Evolutionary conservation across 495 filamentous ascomycete species (phyloP).

Genomic region (Alectoria sarmentosa): DNA sequence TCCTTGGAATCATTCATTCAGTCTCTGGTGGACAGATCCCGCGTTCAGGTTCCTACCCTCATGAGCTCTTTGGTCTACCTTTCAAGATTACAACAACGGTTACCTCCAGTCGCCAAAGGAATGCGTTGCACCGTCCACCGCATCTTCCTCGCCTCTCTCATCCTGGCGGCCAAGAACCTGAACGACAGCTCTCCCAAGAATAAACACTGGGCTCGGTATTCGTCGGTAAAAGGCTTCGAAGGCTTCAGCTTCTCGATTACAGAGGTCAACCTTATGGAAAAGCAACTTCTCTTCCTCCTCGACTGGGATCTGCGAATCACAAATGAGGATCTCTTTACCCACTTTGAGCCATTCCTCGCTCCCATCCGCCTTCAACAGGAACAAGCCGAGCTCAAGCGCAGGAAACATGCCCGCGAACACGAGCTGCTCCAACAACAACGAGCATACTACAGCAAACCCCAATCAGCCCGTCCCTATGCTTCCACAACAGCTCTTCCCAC

Average conservation of each 20-base stretch:
- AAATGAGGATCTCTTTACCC: conserved; percentile 74
- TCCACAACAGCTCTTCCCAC: conserved; percentile 21
- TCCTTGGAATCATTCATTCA: conserved; percentile 86
- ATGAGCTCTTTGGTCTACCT: conserved; percentile 97
- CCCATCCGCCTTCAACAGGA: conserved; percentile 59
- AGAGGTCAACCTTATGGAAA: conserved; percentile 98
- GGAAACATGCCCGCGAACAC: conserved; percentile 25
- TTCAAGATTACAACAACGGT: conserved; percentile 66
- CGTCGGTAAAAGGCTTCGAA: conserved; percentile 63
- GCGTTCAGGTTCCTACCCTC: conserved; percentile 93
- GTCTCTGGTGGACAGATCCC: conserved; percentile 81
- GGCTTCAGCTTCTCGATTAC: conserved; percentile 87
- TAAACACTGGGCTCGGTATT: conserved; percentile 98
- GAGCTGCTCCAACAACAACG: conserved; percentile 33
- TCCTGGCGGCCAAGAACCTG: conserved; percentile 71
- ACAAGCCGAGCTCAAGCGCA: conserved; percentile 27
- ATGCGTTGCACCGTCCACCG: conserved; percentile 94
- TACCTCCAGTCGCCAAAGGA: conserved; percentile 93
- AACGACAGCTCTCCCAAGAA: conserved; percentile 97
- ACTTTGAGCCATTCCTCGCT: conserved; percentile 81
- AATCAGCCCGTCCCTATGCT: conserved; percentile 16
- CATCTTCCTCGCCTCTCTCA: conserved; percentile 74
- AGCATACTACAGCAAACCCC: conserved; percentile 36
- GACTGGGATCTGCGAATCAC: conserved; percentile 88
- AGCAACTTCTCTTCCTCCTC: conserved; percentile 86